phyloP scores from a whole-genome alignment of 1,284 basidiomycete genomes.

The Phylloporus gajari region DNA sequence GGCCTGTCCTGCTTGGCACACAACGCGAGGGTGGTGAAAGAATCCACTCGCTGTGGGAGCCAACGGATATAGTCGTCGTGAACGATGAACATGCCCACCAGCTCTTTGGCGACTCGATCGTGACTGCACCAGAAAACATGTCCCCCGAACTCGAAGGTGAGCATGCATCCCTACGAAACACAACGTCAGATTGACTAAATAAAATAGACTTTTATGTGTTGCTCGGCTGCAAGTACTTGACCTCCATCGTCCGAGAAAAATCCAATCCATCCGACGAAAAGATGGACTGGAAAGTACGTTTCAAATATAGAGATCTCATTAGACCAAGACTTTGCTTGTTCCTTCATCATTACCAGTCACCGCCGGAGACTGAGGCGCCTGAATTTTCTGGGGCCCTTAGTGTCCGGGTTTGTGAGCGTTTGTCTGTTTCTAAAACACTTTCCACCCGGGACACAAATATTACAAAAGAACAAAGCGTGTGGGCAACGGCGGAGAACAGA shows the following conservation, averaged over 20 bases:
- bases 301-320: background rate
- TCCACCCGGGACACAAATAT: background rate
- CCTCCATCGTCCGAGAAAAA: background rate
- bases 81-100: background rate
- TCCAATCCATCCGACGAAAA: background rate
- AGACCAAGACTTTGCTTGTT: background rate
- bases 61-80: background rate
- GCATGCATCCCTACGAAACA: background rate
- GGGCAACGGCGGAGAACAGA: background rate
- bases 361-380: background rate
- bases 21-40: background rate
- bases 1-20: background rate
- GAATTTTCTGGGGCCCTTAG: background rate
- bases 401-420: background rate
- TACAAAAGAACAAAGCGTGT: background rate
- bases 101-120: background rate
- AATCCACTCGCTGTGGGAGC: background rate
- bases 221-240: background rate
- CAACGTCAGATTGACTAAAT: background rate
- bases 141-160: background rate
- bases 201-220: background rate
- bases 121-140: background rate
- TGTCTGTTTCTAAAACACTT: background rate
- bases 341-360: background rate
- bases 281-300: background rate